phyloP scores from a whole-genome alignment of 208 protist genomes.

The Tetramitus jugosus region DNA sequence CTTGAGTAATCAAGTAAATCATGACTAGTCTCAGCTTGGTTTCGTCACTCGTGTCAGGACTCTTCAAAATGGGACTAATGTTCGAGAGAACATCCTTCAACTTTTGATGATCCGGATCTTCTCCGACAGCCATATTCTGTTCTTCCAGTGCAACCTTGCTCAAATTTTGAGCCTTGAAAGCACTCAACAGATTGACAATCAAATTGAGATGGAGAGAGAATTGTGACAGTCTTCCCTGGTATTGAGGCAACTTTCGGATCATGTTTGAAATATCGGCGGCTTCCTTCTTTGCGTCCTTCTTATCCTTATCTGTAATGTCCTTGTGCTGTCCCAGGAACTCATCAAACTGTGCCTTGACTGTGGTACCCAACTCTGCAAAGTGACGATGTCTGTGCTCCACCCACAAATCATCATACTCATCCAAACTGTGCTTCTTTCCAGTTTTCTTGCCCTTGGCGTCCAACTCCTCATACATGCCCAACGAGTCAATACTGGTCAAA shows the following conservation, averaged over 20 bases:
- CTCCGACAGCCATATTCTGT: slow-evolving; percentile 14
- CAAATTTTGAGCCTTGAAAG: neutral
- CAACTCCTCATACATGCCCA: neutral
- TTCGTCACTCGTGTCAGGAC: neutral
- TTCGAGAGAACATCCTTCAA: neutral
- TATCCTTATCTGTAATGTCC: neutral
- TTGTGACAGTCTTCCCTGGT: neutral
- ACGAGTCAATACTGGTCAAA: neutral
- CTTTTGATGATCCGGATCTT: slow-evolving; percentile 2
- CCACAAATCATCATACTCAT: slow-evolving; percentile 12
- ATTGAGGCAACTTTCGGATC: slow-evolving; percentile 19
- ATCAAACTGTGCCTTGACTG: neutral
- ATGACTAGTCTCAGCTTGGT: slow-evolving; percentile 4
- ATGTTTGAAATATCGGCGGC: neutral
- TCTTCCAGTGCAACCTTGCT: neutral
- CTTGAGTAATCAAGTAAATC: slow-evolving; percentile 4
- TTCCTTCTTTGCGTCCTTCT: neutral
- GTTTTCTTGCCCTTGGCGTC: neutral
- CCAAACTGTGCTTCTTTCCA: neutral
- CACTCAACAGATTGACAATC: neutral
- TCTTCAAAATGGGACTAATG: neutral
- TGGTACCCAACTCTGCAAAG: neutral
- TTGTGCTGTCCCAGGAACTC: neutral
- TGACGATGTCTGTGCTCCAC: neutral
- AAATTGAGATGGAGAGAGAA: neutral